phyloP scores from a whole-genome alignment of 2,329 filamentous ascomycete genomes.

The Cadophora sp. region DNA sequence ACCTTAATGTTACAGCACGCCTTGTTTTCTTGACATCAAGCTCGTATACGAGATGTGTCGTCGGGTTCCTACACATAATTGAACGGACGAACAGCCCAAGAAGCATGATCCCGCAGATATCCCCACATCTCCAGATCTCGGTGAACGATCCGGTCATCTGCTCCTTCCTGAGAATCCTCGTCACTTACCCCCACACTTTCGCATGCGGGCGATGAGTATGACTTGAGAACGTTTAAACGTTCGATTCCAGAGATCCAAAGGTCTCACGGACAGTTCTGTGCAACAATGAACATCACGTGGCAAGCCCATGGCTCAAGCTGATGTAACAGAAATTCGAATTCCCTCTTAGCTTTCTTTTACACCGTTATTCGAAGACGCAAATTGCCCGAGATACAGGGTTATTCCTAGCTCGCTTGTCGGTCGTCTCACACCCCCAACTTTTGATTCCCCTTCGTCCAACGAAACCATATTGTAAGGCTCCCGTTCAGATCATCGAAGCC shows the following conservation, averaged over 20 bases:
- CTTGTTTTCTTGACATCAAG: background rate
- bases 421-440: background rate
- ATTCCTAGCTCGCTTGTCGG: background rate
- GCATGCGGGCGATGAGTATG: background rate
- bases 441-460: background rate
- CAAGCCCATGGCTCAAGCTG: background rate
- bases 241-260: background rate
- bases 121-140: background rate
- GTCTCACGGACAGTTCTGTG: background rate
- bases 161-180: background rate
- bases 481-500: background rate
- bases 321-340: background rate
- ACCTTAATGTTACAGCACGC: background rate
- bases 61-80: background rate
- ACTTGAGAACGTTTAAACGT: background rate
- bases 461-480: background rate
- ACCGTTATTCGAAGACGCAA: background rate
- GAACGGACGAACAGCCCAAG: background rate
- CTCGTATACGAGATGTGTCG: background rate
- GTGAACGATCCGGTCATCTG: constrained; percentile 2
- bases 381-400: constrained; percentile 2
- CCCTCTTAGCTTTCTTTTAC: background rate
- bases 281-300: background rate
- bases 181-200: background rate
- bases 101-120: background rate